phyloP scores from a whole-genome alignment of 805 yeast genomes.

The Debaryomyces hansenii region DNA sequence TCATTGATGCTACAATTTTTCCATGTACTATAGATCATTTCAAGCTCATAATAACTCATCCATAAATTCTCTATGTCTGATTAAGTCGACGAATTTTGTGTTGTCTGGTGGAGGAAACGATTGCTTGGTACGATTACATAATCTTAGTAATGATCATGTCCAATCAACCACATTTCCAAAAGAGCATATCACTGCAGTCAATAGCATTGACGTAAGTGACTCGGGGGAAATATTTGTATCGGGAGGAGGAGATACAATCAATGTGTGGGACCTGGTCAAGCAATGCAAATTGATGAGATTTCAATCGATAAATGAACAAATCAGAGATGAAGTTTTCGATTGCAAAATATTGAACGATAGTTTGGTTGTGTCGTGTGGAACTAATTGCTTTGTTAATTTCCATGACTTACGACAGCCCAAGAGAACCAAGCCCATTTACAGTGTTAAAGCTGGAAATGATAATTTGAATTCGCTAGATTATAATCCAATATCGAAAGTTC shows the following conservation, averaged over 20 bases:
- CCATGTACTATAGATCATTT: slow-evolving; percentile 6
- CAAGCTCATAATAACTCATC: slow-evolving; percentile 16
- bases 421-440: slow-evolving; percentile 11
- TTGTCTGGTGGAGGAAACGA: slow-evolving; percentile 25
- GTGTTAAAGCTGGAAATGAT: slow-evolving; percentile 20
- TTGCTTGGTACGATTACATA: slow-evolving; percentile 13
- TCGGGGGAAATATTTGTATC: slow-evolving; percentile 13
- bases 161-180: slow-evolving; percentile 13
- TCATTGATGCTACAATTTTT: not conserved
- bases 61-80: slow-evolving; percentile 14
- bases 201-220: slow-evolving; percentile 13
- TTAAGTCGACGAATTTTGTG: slow-evolving; percentile 13
- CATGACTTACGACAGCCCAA: slow-evolving; percentile 21
- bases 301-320: not conserved
- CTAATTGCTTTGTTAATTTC: slow-evolving; percentile 19
- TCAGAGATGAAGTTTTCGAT: slow-evolving; percentile 15
- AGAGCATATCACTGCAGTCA: slow-evolving; percentile 16
- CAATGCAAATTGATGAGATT: slow-evolving; percentile 9
- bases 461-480: slow-evolving; percentile 21
- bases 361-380: slow-evolving; percentile 25
- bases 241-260: slow-evolving; percentile 15
- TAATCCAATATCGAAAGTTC: slow-evolving; percentile 1
- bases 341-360: slow-evolving; percentile 18
- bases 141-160: slow-evolving; percentile 4
- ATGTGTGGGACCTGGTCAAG: slow-evolving; percentile 20